A percentile compares a stretch with the other conserved stretches of the same genome.
phyloP scores from a whole-genome alignment of 2,329 filamentous ascomycete species.

The Taxawa tesnikishii region DNA sequence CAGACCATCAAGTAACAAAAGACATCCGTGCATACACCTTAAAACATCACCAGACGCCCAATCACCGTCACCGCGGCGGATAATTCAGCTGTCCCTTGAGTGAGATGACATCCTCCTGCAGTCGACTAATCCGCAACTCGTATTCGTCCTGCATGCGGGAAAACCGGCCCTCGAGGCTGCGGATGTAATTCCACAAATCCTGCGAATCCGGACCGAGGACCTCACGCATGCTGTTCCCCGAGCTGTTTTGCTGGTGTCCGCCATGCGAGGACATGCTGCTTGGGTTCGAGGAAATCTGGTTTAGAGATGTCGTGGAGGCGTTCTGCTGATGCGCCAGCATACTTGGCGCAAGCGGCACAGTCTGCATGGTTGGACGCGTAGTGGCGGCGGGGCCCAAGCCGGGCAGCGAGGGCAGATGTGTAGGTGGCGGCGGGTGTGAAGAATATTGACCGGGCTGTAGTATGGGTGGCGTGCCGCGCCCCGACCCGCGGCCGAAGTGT shows the following conservation, averaged over 20 bases:
- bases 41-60: background rate
- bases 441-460: constrained; percentile 31
- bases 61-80: constrained; percentile 2
- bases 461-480: constrained; percentile 36
- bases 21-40: too few species aligned
- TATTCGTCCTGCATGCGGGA: constrained; percentile 35
- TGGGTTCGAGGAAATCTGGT: constrained; percentile 30
- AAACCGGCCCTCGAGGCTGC: constrained; percentile 49
- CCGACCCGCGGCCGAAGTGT: constrained; percentile 47
- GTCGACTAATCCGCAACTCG: constrained; percentile 27
- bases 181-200: constrained; percentile 57
- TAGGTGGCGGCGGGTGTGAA: constrained; percentile 12
- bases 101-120: constrained; percentile 31
- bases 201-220: constrained; percentile 43
- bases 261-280: constrained; percentile 41
- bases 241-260: constrained; percentile 36
- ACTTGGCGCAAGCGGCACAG: constrained; percentile 17
- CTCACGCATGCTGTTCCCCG: constrained; percentile 51
- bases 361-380: constrained; percentile 11
- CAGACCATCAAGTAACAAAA: too few species aligned
- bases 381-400: constrained; percentile 21
- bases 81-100: constrained; percentile 13
- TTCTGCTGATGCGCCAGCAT: constrained; percentile 27
- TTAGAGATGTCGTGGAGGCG: constrained; percentile 2
- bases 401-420: constrained; percentile 25